phyloP scores from a whole-genome alignment of 768 basidiomycete genomes.

The Russula sp. region DNA sequence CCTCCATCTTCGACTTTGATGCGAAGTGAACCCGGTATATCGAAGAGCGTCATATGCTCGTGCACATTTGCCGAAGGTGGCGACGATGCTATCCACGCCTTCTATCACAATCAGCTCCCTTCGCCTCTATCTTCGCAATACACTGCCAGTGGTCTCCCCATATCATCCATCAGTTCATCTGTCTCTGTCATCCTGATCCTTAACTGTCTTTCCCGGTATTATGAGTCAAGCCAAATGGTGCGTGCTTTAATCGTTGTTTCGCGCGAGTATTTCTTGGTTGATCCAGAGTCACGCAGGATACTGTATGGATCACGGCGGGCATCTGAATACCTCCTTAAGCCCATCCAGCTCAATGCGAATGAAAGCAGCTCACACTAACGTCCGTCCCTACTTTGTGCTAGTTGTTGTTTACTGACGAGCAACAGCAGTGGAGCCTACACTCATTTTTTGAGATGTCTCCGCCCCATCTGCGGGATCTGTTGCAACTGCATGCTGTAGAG shows the following conservation, averaged over 20 bases:
- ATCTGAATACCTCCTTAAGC: slow-evolving; percentile 85
- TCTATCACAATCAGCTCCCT: slow-evolving; percentile 70
- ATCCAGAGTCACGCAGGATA: slow-evolving; percentile 50
- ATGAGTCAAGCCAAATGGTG: slow-evolving; percentile 85
- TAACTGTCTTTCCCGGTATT: slow-evolving; percentile 69
- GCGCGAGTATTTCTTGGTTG: background rate
- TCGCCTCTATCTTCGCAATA: slow-evolving; percentile 31
- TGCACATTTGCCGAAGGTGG: too few relatives aligned
- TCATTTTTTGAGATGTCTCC: slow-evolving; percentile 77
- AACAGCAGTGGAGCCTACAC: slow-evolving; percentile 77
- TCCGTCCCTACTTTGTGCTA: slow-evolving; percentile 30
- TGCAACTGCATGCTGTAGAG: slow-evolving; percentile 54
- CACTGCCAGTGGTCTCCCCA: slow-evolving; percentile 65
- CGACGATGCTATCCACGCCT: slow-evolving; percentile 87
- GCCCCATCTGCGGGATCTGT: slow-evolving; percentile 56
- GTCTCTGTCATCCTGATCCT: slow-evolving; percentile 89
- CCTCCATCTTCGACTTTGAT: too few relatives aligned
- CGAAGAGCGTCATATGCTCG: too few relatives aligned
- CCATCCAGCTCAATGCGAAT: slow-evolving; percentile 89
- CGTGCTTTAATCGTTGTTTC: slow-evolving; percentile 12
- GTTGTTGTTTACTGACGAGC: background rate
- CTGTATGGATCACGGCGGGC: slow-evolving; percentile 91
- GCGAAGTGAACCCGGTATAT: too few relatives aligned
- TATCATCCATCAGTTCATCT: slow-evolving; percentile 88
- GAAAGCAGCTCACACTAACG: slow-evolving; percentile 66